Percentiles rank a stretch among this genome's conserved stretches.
Conservation (phyloP, 1,284 basidiomycete species). For the Moesziomyces sp. region DNA sequence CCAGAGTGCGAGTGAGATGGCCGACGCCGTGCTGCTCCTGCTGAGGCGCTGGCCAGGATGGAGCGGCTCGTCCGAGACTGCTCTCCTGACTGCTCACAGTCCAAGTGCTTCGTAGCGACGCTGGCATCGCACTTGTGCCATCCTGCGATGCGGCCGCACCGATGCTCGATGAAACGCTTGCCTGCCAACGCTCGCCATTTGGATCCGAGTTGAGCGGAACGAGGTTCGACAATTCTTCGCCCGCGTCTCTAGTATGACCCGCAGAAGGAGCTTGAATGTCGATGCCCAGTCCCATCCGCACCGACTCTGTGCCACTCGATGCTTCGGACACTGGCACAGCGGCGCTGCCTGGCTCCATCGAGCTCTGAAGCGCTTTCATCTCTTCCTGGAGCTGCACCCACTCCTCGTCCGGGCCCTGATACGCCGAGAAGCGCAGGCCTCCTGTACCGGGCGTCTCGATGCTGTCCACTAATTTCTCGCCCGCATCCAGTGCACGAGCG, state of each 20-base stretch:
- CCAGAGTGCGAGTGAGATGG: conserved; percentile 7
- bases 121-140: no score
- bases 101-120: conserved; percentile 9
- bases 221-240: background rate
- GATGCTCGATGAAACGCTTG: conserved; percentile 4
- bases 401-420: conserved; percentile 51
- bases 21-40: background rate
- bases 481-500: conserved; percentile 50
- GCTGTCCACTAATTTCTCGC: conserved; percentile 44
- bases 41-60: background rate
- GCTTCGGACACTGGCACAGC: background rate
- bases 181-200: conserved; percentile 53
- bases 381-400: conserved; percentile 40
- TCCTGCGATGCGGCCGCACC: background rate
- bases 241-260: background rate
- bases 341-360: background rate
- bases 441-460: conserved; percentile 51
- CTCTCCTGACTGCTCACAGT: conserved; percentile 24
- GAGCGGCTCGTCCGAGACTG: background rate
- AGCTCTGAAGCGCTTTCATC: conserved; percentile 11
- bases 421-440: conserved; percentile 39
- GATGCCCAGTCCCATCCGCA: conserved; percentile 16
- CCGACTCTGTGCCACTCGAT: background rate
- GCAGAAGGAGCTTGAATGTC: conserved; percentile 10
- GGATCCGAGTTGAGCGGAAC: conserved; percentile 54